Evolutionary conservation across 129 eudicot genomes (phyloP), one percentile per base, ranked within the genome.

Genomic region (Flaveria robusta): DNA sequence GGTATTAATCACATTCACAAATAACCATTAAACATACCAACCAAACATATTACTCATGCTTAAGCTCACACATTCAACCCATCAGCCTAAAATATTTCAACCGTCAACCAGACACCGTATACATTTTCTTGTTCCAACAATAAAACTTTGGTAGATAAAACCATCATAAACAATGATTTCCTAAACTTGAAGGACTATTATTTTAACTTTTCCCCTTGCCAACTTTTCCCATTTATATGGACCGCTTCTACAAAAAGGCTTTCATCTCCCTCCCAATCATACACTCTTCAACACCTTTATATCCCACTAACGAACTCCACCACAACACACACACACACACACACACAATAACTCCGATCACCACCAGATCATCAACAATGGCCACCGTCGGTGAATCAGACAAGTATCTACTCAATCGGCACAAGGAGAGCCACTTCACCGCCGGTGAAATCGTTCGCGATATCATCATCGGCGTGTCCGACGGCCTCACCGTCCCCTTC

Each of bases 371-470:
- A 74, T 51, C 55, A 59, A 29, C n/a, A 68, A 74, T 74, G 79
- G 74, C 29, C 10, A 74, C 20, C 46, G 68, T 56, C 68, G 71
- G 75, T 27, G 93, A 89, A 64, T 60, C 80, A 2, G 89, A 88
- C 31, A 81, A 76, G 39, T 69, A 77, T 23, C 49, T 93, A 50
- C 78, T 93, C 22, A 74, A 85, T 56, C 79, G 84, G 11, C 98
- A 93, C 91, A 91, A 74, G 22, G 98, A 93, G 84, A 80, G 83
- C 71, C 98, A 93, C 78, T 93, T 93, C 84, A 93, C 98, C 55
- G 95, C 98, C 78, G 96, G 98, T 20, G 98, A 93, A 72, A 74
- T 93, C 2, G 98, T 93, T 14, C 96, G 98, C 16, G 98, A 93
- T 70, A 82, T 93, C 80, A 93, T 93, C 73, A 93, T 93, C 67